phyloP scores from a whole-genome alignment of 352 stramenopile genomes.

The Phytophthora citrophthora region DNA sequence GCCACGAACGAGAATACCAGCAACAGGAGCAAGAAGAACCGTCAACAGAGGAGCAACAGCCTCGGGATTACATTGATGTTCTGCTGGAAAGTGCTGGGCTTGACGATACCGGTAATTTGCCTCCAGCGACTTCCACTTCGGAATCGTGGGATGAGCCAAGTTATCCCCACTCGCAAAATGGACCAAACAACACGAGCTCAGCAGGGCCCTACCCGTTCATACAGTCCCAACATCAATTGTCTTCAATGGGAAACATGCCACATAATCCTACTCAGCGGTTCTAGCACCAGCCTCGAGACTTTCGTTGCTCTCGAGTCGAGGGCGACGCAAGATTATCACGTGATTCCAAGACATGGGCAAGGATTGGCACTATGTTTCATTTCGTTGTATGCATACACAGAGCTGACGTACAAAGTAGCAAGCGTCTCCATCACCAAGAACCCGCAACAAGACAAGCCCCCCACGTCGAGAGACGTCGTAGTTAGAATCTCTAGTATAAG shows the following conservation, averaged over 20 bases:
- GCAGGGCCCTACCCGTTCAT: conserved; percentile 29
- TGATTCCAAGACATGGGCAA: too few relatives aligned
- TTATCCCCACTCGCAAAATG: conserved; percentile 25
- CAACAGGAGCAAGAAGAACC: conserved; percentile 28
- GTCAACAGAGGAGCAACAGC: conserved; percentile 13
- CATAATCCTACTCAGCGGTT: conserved; percentile 38
- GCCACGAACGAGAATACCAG: conserved; percentile 32
- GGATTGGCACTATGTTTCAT: conserved; percentile 5
- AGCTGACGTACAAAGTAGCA: conserved; percentile 31
- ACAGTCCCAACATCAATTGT: conserved; percentile 38
- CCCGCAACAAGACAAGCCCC: conserved; percentile 18
- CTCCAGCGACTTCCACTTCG: conserved; percentile 35
- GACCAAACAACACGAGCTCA: conserved; percentile 1
- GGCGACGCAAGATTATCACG: not conserved
- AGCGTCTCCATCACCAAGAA: conserved; percentile 38
- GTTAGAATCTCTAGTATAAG: conserved; percentile 34
- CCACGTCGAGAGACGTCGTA: conserved; percentile 21
- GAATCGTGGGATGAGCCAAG: conserved; percentile 34
- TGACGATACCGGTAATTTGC: conserved; percentile 45
- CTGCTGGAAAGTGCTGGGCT: conserved; percentile 61
- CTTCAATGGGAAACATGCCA: conserved; percentile 34
- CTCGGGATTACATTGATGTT: conserved; percentile 66
- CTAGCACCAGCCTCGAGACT: conserved; percentile 7
- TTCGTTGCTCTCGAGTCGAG: too few relatives aligned
- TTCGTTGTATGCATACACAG: conserved; percentile 27